Evolutionary conservation across 1,284 basidiomycete species (phyloP).

Genomic region (Ceratobasidium sp.): DNA sequence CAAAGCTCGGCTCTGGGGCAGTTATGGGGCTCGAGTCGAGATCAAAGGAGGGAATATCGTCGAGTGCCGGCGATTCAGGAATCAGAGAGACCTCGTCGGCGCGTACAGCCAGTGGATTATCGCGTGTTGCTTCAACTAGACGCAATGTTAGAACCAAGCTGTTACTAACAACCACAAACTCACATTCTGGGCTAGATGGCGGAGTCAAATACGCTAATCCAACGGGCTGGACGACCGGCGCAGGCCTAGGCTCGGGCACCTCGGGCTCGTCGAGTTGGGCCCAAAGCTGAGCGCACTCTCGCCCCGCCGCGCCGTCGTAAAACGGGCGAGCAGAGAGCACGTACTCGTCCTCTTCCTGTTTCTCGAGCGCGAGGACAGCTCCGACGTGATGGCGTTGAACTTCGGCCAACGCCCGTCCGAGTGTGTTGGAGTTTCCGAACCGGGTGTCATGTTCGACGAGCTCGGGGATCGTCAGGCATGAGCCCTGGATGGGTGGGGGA

Average conservation of each 20-base stretch:
- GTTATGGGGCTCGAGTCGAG: background rate
- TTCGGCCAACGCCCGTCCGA: background rate
- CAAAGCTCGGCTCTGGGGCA: background rate
- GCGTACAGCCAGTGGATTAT: background rate
- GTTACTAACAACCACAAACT: background rate
- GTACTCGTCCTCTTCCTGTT: slow-evolving; percentile 3
- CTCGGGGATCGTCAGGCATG: slow-evolving; percentile 7
- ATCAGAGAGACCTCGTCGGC: background rate
- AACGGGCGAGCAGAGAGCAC: slow-evolving; percentile 2
- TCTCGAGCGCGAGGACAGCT: background rate
- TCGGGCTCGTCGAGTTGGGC: background rate
- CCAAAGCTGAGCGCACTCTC: background rate
- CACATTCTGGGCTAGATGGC: slow-evolving; percentile 22
- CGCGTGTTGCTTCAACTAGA: background rate
- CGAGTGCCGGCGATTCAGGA: background rate
- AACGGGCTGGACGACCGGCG: background rate
- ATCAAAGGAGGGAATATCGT: background rate
- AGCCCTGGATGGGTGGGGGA: background rate
- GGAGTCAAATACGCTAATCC: slow-evolving; percentile 13
- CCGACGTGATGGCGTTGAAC: background rate
- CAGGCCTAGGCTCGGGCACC: background rate
- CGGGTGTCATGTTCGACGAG: background rate
- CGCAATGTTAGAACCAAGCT: background rate
- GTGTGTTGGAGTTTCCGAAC: background rate
- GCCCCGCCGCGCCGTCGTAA: background rate